Percentiles rank a stretch among this genome's conserved stretches.
These are phyloP conservation scores for Mucuna pruriens DNA, from an alignment of 306 rosid genomes.

Conservation along the genomic window DNA sequence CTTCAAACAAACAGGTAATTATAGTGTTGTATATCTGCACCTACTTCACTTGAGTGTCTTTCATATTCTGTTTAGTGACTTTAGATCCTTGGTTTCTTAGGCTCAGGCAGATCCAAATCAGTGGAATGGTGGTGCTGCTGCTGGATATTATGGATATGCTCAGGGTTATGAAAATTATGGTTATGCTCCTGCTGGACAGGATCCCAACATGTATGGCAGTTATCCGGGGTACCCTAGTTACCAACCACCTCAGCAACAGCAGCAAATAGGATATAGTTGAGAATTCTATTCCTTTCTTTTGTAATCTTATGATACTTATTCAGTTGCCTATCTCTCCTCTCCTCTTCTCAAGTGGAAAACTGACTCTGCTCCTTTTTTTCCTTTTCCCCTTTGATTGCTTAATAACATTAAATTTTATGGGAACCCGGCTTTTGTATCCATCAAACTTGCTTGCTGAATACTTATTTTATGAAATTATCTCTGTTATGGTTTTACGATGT, in stretches of 20 bases:
- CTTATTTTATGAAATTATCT: conserved; percentile 8
- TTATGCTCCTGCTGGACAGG: conserved; percentile 79
- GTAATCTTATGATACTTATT: conserved; percentile 38
- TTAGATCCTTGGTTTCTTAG: conserved; percentile 42
- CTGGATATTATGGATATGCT: conserved; percentile 74
- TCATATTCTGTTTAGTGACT: background rate
- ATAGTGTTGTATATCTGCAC: background rate
- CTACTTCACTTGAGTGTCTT: background rate
- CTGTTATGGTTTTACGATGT: background rate
- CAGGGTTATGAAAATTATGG: conserved; percentile 86
- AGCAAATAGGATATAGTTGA: conserved; percentile 77
- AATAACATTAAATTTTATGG: conserved; percentile 27
- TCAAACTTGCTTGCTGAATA: conserved; percentile 29
- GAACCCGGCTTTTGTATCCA: conserved; percentile 35
- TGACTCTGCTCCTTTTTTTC: background rate
- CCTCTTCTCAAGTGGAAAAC: conserved; percentile 12
- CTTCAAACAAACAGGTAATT: conserved; percentile 89
- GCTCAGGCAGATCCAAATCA: conserved; percentile 74
- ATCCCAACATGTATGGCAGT: conserved; percentile 80
- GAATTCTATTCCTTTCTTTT: conserved; percentile 10
- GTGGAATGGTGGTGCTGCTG: conserved; percentile 51
- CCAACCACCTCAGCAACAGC: conserved; percentile 86
- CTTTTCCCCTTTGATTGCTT: conserved; percentile 4
- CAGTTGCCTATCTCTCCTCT: background rate
- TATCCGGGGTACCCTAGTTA: conserved; percentile 78